These are phyloP conservation scores for Sclerotinia nivalis DNA, from an alignment of 2,329 filamentous ascomycete genomes.

Conservation along the genomic window DNA sequence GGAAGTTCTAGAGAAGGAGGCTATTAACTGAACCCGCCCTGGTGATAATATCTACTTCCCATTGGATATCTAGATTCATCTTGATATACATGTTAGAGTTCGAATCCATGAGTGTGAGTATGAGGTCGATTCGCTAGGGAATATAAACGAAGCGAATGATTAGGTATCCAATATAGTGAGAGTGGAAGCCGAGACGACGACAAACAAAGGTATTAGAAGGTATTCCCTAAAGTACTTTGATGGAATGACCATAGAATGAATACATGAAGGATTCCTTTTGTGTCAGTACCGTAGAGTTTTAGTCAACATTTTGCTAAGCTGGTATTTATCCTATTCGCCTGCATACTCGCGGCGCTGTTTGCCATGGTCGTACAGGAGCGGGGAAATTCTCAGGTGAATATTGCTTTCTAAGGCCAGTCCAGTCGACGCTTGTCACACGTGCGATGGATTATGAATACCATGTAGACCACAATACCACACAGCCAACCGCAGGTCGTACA, in stretches of 20 bases:
- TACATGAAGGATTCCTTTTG: neutral
- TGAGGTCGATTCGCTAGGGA: neutral
- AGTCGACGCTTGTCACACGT: neutral
- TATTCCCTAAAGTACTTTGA: neutral
- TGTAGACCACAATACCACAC: neutral
- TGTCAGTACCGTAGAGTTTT: neutral
- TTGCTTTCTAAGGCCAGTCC: neutral
- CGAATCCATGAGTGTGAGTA: neutral
- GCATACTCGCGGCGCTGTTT: neutral
- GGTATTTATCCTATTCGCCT: neutral
- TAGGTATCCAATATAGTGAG: neutral
- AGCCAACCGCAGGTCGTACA: neutral
- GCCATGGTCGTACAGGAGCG: neutral
- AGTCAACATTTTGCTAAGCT: neutral
- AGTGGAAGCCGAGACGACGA: neutral
- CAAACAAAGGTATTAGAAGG: neutral
- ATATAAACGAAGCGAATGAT: neutral
- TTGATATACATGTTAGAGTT: neutral
- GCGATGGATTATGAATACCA: neutral
- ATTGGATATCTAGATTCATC: constrained; percentile 1
- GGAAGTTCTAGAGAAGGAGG: no score
- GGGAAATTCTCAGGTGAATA: neutral
- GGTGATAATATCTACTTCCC: constrained; percentile 34
- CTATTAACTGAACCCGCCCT: constrained; percentile 42
- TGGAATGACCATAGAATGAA: neutral